Conservation (phyloP, 2,329 filamentous ascomycete species). For the Cladosporium sp. region DNA sequence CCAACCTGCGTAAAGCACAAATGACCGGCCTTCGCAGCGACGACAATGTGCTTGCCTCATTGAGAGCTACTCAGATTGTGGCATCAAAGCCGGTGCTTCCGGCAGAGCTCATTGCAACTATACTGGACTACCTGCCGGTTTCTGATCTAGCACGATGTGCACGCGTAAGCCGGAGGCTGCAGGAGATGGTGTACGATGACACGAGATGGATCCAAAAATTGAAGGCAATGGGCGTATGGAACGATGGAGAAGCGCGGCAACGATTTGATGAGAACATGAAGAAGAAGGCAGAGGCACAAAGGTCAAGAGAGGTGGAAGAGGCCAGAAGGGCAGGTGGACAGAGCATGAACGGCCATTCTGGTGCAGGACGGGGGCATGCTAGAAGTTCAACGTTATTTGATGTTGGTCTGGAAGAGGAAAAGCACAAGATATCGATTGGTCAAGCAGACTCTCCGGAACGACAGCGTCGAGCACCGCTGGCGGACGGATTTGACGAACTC, state of each 20-base stretch:
- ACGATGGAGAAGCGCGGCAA: conserved; percentile 76
- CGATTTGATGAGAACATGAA: conserved; percentile 66
- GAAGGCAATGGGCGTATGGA: conserved; percentile 84
- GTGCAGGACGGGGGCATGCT: conserved; percentile 19
- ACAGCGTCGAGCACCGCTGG: conserved; percentile 31
- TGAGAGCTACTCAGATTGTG: conserved; percentile 75
- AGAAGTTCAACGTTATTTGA: conserved; percentile 65
- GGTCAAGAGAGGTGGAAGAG: conserved; percentile 36
- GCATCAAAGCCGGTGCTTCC: conserved; percentile 72
- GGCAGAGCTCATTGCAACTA: conserved; percentile 83
- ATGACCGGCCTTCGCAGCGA: conserved; percentile 21
- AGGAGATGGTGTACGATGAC: conserved; percentile 98
- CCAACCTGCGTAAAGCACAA: conserved; percentile 24
- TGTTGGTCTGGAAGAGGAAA: conserved; percentile 47
- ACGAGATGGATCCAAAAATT: conserved; percentile 86
- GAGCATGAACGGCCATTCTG: conserved; percentile 31
- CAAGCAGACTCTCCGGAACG: conserved; percentile 21
- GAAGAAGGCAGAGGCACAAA: conserved; percentile 52
- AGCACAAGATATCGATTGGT: conserved; percentile 39
- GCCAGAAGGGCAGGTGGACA: conserved; percentile 30
- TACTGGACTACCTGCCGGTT: conserved; percentile 84
- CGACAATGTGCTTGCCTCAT: conserved; percentile 60
- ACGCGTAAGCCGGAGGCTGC: conserved; percentile 74
- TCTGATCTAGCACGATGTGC: conserved; percentile 81
- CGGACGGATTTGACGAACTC: conserved; percentile 77